Evolutionary conservation across 1,284 basidiomycete species (phyloP), one percentile per base, ranked within the genome.

Genomic region (Meira miltonrushii): DNA sequence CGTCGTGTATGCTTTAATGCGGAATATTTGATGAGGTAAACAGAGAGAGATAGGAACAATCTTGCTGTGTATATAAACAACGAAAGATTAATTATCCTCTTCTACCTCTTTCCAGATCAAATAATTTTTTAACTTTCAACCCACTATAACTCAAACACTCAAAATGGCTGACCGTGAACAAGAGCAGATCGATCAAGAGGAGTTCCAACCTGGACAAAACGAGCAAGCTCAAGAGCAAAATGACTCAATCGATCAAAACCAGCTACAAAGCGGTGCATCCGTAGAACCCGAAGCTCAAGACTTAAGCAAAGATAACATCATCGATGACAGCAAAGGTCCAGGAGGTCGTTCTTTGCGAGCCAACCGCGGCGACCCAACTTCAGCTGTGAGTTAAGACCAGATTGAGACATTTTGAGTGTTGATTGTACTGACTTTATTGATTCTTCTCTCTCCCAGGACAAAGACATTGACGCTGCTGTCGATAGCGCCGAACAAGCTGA

Each of bases 311-410:
- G 19, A 19, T 23, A 53, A 53, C 28, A 38, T 53, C 28, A 53
- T 53, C 25, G 37, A 39, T 25, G 50, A 53, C 15, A 33, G 38
- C 19, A n/a, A 19, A 33, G 50, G 50, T 39, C 28, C 50, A n/a
- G 50, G 38, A 3, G 50, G 50, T 23, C 12, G 39, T 19, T 15
- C 50, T 6, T 13, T 6, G 50, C 38, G 50, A 53, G 4, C 50
- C 50, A n/a, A 53, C 37, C 7, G 50, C 50, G n/a, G 50, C 38
- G 50, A 53, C 15, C 50, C 50, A n/a, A 53, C 37, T 17, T 6
- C 50, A n/a, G 50, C 50, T 21, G 50, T 53, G 50, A 53, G 50
- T 53, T n/a, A 33, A 40, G 39, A 40, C 11, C n/a, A 40, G 41
- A 10, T 43, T 4, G 10, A n/a, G 41, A 15, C 41, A 21, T 43